Evolutionary conservation across 2,329 filamentous ascomycete species (phyloP), one percentile per base, ranked within the genome.

Genomic region (Herpotrichia juniperi): DNA sequence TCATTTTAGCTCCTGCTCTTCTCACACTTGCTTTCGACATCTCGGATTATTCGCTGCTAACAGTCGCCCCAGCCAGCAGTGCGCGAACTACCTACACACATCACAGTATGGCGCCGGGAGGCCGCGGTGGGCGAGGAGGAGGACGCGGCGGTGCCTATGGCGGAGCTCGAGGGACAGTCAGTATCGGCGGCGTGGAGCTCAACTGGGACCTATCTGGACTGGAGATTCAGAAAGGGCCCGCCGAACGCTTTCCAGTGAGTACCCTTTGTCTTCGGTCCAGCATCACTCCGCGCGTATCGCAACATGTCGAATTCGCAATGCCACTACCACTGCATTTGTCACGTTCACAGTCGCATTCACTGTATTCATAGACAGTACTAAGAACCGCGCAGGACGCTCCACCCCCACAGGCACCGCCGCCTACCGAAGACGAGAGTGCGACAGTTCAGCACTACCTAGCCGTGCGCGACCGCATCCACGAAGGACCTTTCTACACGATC

Each of bases 401-500:
- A 39, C 74, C 67, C 51, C 69, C 67, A 10, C 67, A 69, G 49
- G 70, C 76, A 8, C 61, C 71, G 14, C 68, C 78, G 12, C 68
- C 79, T n/a, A 73, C 70, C 32, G 59, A 61, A 9, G 56, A 63
- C 42, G 84, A 87, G 71, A 72, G 74, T 49, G 64, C 64, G 4
- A 74, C 79, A 54, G 75, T 85, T 44, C 74, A 80, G 46, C 68
- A 78, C 51, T 83, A 82, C 62, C 78, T 81, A 7, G 69, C 69
- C 1, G 70, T 86, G 4, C 82, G 82, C 57, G 79, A 81, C 42
- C 76, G 76, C 39, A 79, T 83, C 51, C 83, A 84, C 60, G 80
- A 85, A 42, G 84, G 84, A 0, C 83, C 84, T 0, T 81, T 84
- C 56, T 87, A 84, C 70, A 80, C 81, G 0, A 76, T 83, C 16